Evolutionary conservation across 2,329 filamentous ascomycete genomes (phyloP).

Genomic region (Dendryphion nanum): DNA sequence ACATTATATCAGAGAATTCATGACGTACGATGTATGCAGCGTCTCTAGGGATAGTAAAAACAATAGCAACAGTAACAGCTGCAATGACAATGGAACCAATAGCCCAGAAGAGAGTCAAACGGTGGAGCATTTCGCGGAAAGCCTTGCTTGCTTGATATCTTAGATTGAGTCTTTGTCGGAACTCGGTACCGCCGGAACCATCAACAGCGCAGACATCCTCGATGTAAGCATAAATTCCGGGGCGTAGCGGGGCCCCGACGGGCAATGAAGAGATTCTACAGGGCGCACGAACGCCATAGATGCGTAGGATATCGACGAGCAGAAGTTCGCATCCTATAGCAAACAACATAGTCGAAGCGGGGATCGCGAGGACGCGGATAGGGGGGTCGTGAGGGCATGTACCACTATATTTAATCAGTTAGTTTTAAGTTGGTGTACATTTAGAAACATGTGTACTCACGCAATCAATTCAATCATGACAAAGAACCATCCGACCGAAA

Average conservation of each 20-base stretch:
- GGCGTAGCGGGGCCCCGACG: slow-evolving; percentile 50
- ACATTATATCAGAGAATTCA: not conserved
- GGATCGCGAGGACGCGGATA: slow-evolving; percentile 55
- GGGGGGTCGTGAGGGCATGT: slow-evolving; percentile 48
- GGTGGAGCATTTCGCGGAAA: slow-evolving; percentile 54
- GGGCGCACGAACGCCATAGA: slow-evolving; percentile 46
- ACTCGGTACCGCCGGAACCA: slow-evolving; percentile 53
- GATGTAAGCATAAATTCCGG: slow-evolving; percentile 55
- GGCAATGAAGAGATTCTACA: slow-evolving; percentile 55
- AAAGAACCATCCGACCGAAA: slow-evolving; percentile 54
- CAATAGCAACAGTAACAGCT: slow-evolving; percentile 42
- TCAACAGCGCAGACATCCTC: slow-evolving; percentile 56
- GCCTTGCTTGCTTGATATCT: slow-evolving; percentile 54
- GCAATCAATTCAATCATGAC: slow-evolving; percentile 58
- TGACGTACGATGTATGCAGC: slow-evolving; percentile 48
- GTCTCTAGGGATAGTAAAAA: slow-evolving; percentile 49
- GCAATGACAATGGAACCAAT: slow-evolving; percentile 44
- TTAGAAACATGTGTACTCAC: slow-evolving; percentile 24
- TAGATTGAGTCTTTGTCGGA: slow-evolving; percentile 51
- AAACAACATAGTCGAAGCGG: slow-evolving; percentile 52
- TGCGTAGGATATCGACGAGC: slow-evolving; percentile 49
- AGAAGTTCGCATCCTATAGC: slow-evolving; percentile 53
- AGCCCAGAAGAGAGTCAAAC: slow-evolving; percentile 54
- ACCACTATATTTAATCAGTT: slow-evolving; percentile 37
- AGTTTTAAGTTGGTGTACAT: slow-evolving; percentile 11